These are phyloP conservation scores for Wickerhamiella azymoides DNA, from an alignment of 805 yeast genomes.

Conservation along the genomic window DNA sequence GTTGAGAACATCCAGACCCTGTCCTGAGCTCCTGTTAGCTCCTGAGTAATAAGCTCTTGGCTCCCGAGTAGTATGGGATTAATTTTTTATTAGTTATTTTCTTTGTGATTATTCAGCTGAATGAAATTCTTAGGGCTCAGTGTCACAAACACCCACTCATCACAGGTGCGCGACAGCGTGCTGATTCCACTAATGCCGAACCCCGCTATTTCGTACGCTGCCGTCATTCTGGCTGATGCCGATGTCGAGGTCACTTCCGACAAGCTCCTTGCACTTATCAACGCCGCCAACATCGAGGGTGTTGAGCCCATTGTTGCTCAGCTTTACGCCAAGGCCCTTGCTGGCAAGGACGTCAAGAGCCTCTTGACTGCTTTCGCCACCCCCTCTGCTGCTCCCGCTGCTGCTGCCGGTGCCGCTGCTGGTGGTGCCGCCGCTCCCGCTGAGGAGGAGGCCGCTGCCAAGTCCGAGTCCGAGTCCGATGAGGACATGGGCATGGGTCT, in stretches of 20 bases:
- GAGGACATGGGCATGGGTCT: constrained; percentile 94
- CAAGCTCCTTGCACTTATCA: constrained; percentile 62
- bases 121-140: not conserved
- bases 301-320: constrained; percentile 61
- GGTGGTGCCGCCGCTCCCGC: constrained; percentile 48
- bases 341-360: constrained; percentile 72
- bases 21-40: not conserved
- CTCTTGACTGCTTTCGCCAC: constrained; percentile 53
- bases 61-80: not conserved
- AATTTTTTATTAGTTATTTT: not conserved
- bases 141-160: constrained; percentile 6
- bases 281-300: constrained; percentile 64
- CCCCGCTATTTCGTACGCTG: constrained; percentile 41
- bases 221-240: constrained; percentile 95
- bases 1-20: constrained; percentile 19
- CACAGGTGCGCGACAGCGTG: not conserved
- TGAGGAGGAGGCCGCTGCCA: constrained; percentile 41
- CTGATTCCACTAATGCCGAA: constrained; percentile 14
- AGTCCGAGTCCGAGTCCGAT: constrained; percentile 45
- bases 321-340: constrained; percentile 77
- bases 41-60: no score
- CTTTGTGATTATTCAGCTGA: not conserved
- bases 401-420: constrained; percentile 47
- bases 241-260: constrained; percentile 86
- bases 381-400: constrained; percentile 50